Base-by-base conservation (phyloP, 2,329 filamentous ascomycete genomes). In the Nothophaeocryptopus gaeumannii region DNA sequence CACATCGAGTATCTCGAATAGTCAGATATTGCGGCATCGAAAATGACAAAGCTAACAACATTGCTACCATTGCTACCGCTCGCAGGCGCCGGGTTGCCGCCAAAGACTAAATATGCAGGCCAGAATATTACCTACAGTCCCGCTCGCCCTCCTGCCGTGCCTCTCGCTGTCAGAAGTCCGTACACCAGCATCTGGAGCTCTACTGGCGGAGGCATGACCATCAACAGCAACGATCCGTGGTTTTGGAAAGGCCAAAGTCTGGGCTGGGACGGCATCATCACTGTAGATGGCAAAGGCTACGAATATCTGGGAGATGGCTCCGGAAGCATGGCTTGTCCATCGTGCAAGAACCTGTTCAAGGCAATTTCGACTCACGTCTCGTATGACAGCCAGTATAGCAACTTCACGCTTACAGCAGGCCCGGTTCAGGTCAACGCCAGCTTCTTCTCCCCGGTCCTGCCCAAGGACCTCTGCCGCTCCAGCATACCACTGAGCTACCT, bases 131-230 rank as follows among this genome's bases (percentile, higher is more conserved):
- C 74, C 1, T 88, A 86, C 63, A 74, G 70, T 31, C 84, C 85
- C 26, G 78, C 80, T 32, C 76, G 82, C 3, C 84, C 84, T 38
- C 85, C 85, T 12, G 78, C 85, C 1, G 74, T 86, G 15, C 86
- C 87, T 12, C 70, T 91, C 30, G 86, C 86, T 35, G 87, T 90
- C 39, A 82, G 81, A 53, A 85, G 82, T 7, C 87, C 87, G 0
- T 91, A 90, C 59, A 69, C 90, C 11, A 88, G 80, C 63, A 79
- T 82, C 13, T 89, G 85, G 84, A 35, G 41, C 11, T 31, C 50
- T 1, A 48, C 50, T 13, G 12, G 34, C 12, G 37, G 15, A 9
- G 26, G 30, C 11, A 26, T 26, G 20, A 26, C 4, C 20, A 26
- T 26, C 20, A 26, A 47, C 14, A 43, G 38, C 38, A 36, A 36